Evolutionary conservation across 2,329 filamentous ascomycete genomes (phyloP).

Genomic region (Pseudogymnoascus sp.): DNA sequence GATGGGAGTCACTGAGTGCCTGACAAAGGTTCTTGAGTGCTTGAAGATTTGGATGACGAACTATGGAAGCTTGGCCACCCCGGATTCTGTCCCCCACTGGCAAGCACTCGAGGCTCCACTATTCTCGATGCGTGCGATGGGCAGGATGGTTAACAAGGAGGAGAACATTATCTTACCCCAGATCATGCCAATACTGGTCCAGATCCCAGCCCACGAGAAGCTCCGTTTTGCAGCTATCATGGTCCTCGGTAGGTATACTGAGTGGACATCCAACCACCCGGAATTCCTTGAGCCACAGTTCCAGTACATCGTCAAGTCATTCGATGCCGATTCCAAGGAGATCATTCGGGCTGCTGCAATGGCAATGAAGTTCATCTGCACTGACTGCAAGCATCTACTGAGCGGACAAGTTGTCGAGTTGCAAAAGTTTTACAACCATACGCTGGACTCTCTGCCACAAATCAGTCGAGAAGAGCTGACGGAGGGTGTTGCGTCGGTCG

Average conservation of each 20-base stretch:
- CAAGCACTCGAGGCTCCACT: conserved; percentile 91
- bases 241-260: conserved; percentile 91
- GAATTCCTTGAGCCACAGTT: conserved; percentile 89
- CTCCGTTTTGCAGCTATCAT: conserved; percentile 98
- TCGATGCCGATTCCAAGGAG: conserved; percentile 80
- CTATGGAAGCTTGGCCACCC: conserved; percentile 67
- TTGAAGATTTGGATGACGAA: conserved; percentile 84
- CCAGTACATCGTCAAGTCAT: conserved; percentile 90
- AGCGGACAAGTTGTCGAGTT: conserved; percentile 76
- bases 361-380: conserved; percentile 94
- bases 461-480: conserved; percentile 92
- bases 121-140: conserved; percentile 92
- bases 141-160: conserved; percentile 86
- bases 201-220: conserved; percentile 93
- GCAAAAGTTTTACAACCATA: conserved; percentile 85
- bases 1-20: conserved; percentile 83
- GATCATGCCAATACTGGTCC: conserved; percentile 85
- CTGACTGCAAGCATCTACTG: conserved; percentile 82
- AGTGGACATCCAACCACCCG: conserved; percentile 92
- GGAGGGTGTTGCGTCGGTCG: conserved; percentile 86
- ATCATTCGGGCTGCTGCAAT: conserved; percentile 86
- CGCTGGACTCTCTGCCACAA: conserved; percentile 76
- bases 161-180: conserved; percentile 82
- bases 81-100: conserved; percentile 80
- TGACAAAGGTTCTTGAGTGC: conserved; percentile 76